A percentile compares a stretch with the other conserved stretches of the same genome.
Conservation (phyloP, 176 grass and related monocot genomes). For the Stipa capillata region DNA sequence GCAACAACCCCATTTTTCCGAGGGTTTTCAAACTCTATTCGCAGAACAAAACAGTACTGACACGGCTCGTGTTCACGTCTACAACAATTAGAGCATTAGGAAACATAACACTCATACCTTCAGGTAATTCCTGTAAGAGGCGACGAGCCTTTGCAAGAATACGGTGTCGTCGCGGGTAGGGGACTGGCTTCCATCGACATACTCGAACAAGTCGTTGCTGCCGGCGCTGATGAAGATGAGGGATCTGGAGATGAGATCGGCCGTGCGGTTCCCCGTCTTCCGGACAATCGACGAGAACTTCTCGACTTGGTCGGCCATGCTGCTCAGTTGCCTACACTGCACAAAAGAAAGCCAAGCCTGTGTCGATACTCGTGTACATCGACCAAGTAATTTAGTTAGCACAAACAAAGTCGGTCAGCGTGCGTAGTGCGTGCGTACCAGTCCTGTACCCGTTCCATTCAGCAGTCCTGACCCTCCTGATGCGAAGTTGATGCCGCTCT, state of each 20-base stretch:
- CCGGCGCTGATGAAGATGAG: slow-evolving; percentile 52
- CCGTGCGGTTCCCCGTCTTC: background rate
- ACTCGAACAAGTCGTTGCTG: slow-evolving; percentile 60
- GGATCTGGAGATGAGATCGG: slow-evolving; percentile 32
- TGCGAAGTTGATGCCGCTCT: slow-evolving; percentile 69
- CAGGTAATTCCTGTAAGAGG: slow-evolving; percentile 6
- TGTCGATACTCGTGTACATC: background rate
- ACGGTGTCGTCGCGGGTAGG: background rate
- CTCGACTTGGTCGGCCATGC: slow-evolving; percentile 23
- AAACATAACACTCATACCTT: background rate
- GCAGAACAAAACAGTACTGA: background rate
- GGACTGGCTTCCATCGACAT: background rate
- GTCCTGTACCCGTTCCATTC: background rate
- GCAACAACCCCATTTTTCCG: background rate
- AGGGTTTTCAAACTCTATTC: background rate
- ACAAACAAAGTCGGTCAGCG: no score
- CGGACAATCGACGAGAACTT: slow-evolving; percentile 12
- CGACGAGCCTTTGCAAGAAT: slow-evolving; percentile 14
- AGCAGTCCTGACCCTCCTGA: slow-evolving; percentile 76
- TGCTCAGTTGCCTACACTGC: background rate
- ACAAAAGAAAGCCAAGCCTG: background rate
- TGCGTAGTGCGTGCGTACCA: background rate
- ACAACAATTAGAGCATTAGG: background rate
- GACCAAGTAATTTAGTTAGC: background rate
- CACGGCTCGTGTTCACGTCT: background rate